A percentile compares a stretch with the other conserved stretches of the same genome.
Evolutionary conservation across 2,329 filamentous ascomycete species (phyloP).

Genomic region (Epichloe baconii): DNA sequence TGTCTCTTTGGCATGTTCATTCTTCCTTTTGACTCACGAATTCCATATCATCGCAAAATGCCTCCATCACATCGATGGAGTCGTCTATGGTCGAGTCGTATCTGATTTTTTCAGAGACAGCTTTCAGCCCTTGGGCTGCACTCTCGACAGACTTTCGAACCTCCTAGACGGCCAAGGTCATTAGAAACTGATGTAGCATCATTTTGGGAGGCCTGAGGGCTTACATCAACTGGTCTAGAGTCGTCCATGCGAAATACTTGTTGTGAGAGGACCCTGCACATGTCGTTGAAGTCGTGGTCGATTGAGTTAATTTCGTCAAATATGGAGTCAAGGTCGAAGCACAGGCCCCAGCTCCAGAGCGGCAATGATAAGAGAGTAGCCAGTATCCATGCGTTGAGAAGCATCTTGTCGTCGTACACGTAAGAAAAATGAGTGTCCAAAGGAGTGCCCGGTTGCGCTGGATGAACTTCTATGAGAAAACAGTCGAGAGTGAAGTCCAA

Average conservation of each 20-base stretch:
- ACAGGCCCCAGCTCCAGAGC: not conserved
- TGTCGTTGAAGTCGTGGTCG: not conserved
- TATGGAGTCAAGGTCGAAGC: not conserved
- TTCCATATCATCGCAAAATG: conserved; percentile 2
- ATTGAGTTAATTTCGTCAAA: not conserved
- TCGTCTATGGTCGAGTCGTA: not conserved
- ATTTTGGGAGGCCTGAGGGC: not conserved
- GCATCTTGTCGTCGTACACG: not conserved
- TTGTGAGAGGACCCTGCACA: not conserved
- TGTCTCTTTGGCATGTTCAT: not conserved
- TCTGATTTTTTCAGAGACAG: not conserved
- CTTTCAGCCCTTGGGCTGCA: not conserved
- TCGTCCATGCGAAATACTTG: not conserved
- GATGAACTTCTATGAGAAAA: not conserved
- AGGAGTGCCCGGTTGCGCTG: not conserved
- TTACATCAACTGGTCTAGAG: not conserved
- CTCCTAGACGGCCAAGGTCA: not conserved
- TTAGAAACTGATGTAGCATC: not conserved
- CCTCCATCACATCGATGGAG: not conserved
- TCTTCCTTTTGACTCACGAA: not conserved
- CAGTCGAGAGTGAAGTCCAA: not conserved
- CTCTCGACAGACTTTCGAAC: not conserved
- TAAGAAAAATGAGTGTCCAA: not conserved
- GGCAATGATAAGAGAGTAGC: not conserved
- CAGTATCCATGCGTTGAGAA: not conserved